Evolutionary conservation across 768 basidiomycete genomes (phyloP), one percentile per base, ranked within the genome.

Genomic region (Tylopilus rubrobrunneus): DNA sequence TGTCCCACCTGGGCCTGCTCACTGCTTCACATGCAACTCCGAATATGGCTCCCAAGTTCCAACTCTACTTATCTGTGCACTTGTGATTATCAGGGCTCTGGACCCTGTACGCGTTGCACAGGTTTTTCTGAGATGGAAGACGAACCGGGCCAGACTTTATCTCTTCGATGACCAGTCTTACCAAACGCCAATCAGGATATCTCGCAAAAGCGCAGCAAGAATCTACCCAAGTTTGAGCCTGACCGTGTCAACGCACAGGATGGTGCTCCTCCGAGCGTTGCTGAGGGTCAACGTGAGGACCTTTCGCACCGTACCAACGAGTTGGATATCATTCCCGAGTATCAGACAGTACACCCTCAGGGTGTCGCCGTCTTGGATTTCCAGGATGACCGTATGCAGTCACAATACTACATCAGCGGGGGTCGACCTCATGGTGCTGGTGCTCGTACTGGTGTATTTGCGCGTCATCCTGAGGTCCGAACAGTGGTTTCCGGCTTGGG

Each of bases 101-200:
- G 51, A 55, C n/a, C 53, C 62, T 11, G 33, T 60, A 27, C 49
- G 40, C 25, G 50, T 63, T 21, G 33, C 56, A 19, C 51, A 55
- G 4, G 62, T 60, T 25, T 17, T 57, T 21, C 40, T 63, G 62
- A 56, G 62, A 64, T 52, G 56, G 58, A 48, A 56, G 53, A 46
- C 56, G 58, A 43, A 55, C 62, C 7, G 62, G 58, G 1, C 59
- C 62, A 15, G 58, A 63, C 4, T 64, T 63, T 33, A 21, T 63
- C 45, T 33, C 33, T 5, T 58, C 59, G 8, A 63, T 63, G 56
- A 11, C 62, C 37, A 58, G 62, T 28, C 56, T 63, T 29, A 42
- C 48, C 19, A 60, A 61, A 36, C 54, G 62, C 10, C 59, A 53
- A 42, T 60, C 62, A 9, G 62, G 58, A 17, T 56, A 56, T 40